Evolutionary conservation across 2,329 filamentous ascomycete species (phyloP).

Genomic region (Cordyceps sp.): DNA sequence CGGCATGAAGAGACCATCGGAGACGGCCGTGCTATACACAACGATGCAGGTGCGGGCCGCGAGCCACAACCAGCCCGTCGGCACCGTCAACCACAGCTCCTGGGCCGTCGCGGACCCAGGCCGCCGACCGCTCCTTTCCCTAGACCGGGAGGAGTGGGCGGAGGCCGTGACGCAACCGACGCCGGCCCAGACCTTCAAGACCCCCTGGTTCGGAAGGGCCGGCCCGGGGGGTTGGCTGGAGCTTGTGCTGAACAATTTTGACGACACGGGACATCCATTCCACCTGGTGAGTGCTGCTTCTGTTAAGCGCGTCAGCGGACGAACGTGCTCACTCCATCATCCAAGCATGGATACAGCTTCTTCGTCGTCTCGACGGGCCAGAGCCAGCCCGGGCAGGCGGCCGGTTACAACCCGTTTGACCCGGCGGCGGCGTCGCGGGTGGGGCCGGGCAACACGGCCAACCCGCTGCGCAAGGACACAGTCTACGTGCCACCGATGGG

Average conservation of each 20-base stretch:
- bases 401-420: conserved; percentile 6
- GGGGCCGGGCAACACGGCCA: conserved; percentile 4
- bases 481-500: conserved; percentile 14
- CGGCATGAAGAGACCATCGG: neutral
- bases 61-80: conserved; percentile 7
- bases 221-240: conserved; percentile 23
- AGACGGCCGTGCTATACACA: conserved; percentile 7
- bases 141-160: conserved; percentile 4
- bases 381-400: conserved; percentile 1
- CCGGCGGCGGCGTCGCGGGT: neutral
- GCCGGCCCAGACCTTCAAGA: conserved; percentile 3
- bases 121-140: conserved; percentile 5
- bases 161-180: conserved; percentile 5
- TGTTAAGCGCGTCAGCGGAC: too few species aligned
- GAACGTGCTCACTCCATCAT: too few species aligned
- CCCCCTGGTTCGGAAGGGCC: conserved; percentile 5
- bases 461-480: conserved; percentile 15
- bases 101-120: conserved; percentile 4
- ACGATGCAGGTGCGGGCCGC: conserved; percentile 6
- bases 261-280: conserved; percentile 31
- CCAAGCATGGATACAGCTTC: conserved; percentile 8
- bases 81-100: conserved; percentile 8
- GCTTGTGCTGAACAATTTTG: conserved; percentile 30
- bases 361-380: conserved; percentile 4
- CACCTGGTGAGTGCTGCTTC: conserved; percentile 28